These are phyloP conservation scores for Lepidium sativum DNA, from an alignment of 345 rosid genomes.

Conservation along the genomic window DNA sequence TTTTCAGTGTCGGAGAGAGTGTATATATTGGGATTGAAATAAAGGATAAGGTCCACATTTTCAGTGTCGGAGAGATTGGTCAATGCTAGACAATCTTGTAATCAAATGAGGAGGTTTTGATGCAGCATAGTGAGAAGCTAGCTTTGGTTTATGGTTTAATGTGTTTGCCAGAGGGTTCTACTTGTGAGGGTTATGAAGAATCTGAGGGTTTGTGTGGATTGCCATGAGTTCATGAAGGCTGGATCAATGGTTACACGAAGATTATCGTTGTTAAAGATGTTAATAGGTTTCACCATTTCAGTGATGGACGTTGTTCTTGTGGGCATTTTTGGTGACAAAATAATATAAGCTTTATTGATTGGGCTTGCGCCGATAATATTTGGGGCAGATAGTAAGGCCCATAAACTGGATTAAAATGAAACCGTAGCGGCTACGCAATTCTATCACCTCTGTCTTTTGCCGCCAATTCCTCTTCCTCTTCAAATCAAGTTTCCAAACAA, in stretches of 20 bases:
- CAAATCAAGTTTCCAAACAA: too few relatives aligned
- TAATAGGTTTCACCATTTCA: conserved; percentile 65
- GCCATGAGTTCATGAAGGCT: conserved; percentile 68
- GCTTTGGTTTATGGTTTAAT: conserved; percentile 54
- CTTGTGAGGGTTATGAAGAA: conserved; percentile 70
- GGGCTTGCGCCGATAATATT: not conserved
- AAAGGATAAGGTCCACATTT: conserved; percentile 51
- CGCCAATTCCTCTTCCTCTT: too few relatives aligned
- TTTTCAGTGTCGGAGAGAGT: too few relatives aligned
- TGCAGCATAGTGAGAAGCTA: conserved; percentile 67
- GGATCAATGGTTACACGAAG: conserved; percentile 42
- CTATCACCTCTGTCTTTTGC: too few relatives aligned
- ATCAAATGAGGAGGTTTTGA: conserved; percentile 42
- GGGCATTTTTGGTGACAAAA: conserved; percentile 53
- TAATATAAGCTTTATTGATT: not conserved
- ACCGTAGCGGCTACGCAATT: too few relatives aligned
- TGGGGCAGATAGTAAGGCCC: not conserved
- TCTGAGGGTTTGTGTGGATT: conserved; percentile 69
- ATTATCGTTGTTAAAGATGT: conserved; percentile 61
- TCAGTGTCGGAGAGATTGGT: conserved; percentile 49
- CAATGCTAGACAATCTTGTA: conserved; percentile 46
- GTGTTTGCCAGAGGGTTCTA: conserved; percentile 34
- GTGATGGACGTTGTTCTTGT: conserved; percentile 56
- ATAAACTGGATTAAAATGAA: too few relatives aligned
- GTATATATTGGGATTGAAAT: conserved; percentile 88